Conservation (phyloP, 2,329 filamentous ascomycete species). For the Hymenoscyphus infarciens region DNA sequence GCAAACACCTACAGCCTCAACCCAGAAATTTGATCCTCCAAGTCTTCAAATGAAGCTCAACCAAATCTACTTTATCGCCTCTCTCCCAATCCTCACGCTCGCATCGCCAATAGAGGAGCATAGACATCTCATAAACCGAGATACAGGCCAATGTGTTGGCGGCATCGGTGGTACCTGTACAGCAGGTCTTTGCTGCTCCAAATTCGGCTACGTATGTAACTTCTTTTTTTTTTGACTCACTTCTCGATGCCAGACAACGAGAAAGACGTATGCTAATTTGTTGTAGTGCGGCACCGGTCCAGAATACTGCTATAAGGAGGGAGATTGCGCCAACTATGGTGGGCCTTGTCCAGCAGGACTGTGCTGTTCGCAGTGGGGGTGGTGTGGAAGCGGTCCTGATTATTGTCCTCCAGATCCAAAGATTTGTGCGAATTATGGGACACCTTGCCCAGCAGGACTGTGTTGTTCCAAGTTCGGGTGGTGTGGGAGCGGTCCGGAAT, state of each 20-base stretch:
- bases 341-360: background rate
- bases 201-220: background rate
- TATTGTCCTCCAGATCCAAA: background rate
- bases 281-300: background rate
- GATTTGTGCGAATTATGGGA: background rate
- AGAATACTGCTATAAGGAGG: background rate
- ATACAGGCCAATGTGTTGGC: background rate
- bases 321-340: background rate
- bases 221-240: background rate
- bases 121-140: background rate
- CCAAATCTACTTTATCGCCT: background rate
- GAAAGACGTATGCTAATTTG: background rate
- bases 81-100: background rate
- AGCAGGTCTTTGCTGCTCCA: background rate
- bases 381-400: background rate
- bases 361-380: background rate
- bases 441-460: background rate
- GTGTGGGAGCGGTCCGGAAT: background rate
- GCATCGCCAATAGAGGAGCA: background rate
- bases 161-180: background rate
- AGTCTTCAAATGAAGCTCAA: background rate
- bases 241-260: background rate
- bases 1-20: background rate
- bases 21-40: background rate
- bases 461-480: background rate